Evolutionary conservation across 2,329 filamentous ascomycete genomes (phyloP), one percentile per base, ranked within the genome.

Genomic region (Fusarium denticulatum): DNA sequence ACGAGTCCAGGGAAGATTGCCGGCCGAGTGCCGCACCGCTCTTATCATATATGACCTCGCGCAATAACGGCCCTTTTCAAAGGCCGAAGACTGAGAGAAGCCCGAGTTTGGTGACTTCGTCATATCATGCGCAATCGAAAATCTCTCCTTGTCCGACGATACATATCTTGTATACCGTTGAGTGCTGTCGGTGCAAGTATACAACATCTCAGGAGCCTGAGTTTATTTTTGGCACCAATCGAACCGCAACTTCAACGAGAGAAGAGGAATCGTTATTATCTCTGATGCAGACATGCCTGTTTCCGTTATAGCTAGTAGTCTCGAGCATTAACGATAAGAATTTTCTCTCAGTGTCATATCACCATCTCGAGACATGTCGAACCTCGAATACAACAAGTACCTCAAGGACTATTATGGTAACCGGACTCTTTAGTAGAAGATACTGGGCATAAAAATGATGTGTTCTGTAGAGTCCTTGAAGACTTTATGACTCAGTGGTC

Each of bases 21-120:
- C 64, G 64, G 43, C 70, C 70, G 70, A 72, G 64, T 60, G 28
- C 69, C 70, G 70, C 40, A 30, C 34, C 26, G 32, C 56, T 42
- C 34, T 34, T 62, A 16, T 39, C 26, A 53, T n/a, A 55, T 53
- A 15, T 20, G 34, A 53, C 24, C 28, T 30, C 15, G 37, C 32
- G n/a, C 24, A 3, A 34, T 11, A 26, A 22, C 46, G 58, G 36
- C 46, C 11, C 26, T 60, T 24, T 20, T 4, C 9, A 60, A 42
- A 56, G 36, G 13, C 58, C 36, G 58, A 60, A 13, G 55, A n/a
- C 28, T 46, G 15, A 20, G 8, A 42, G 52, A 36, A 57, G 28
- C 8, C 55, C 40, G 55, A 28, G 14, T 7, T 36, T 15, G 13
- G 32, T 46, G 13, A 22, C 10, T 20, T 46, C 18, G 46, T 46